Evolutionary conservation across 208 protist species (phyloP), one percentile per base, ranked within the genome.

Genomic region (Novymonas esmeraldas): DNA sequence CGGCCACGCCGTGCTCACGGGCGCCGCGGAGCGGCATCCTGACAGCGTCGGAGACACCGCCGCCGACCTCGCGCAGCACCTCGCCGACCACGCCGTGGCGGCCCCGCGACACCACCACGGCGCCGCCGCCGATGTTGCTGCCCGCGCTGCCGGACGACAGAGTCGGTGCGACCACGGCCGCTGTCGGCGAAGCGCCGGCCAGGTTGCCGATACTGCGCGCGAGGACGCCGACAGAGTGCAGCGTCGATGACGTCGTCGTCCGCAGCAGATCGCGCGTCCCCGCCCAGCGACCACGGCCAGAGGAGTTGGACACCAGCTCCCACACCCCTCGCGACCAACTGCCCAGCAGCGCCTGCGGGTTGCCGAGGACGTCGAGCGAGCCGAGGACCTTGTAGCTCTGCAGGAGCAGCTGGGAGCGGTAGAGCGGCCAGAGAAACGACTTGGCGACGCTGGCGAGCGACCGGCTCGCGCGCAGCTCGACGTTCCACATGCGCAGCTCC

Each of bases 331-430:
- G 79, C 13, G 74, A 73, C 76, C 71, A 88, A 33, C 83, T 78
- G 20, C 75, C 76, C 28, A 87, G 58, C 11, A 95, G 59, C 10
- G 78, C 79, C 4, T 87, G 52, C 10, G 90, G 90, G 64, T 95
- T 95, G 26, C 90, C 87, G 1, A 93, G 63, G 22, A 81, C 49
- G 62, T 93, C 87, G 24, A 95, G 64, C 6, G 85, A 90, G 34
- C 87, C 90, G 36, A 95, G 20, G 24, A 95, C 74, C 60, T 90
- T 89, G 61, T 83, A 91, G 28, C 79, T 60, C 68, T 95, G 90
- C 58, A 92, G 45, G n/a, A 90, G 31, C 49, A 93, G 38, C 62
- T 86, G 87, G 1, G 66, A 80, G 28, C 81, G 72, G 67, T 93
- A 95, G 3, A 73, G 65, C 0, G 78, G 76, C 65, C 76, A 89